These are phyloP conservation scores for Coemansia sp. DNA, from an alignment of 192 early-diverging fungal genomes.

Conservation along the genomic window DNA sequence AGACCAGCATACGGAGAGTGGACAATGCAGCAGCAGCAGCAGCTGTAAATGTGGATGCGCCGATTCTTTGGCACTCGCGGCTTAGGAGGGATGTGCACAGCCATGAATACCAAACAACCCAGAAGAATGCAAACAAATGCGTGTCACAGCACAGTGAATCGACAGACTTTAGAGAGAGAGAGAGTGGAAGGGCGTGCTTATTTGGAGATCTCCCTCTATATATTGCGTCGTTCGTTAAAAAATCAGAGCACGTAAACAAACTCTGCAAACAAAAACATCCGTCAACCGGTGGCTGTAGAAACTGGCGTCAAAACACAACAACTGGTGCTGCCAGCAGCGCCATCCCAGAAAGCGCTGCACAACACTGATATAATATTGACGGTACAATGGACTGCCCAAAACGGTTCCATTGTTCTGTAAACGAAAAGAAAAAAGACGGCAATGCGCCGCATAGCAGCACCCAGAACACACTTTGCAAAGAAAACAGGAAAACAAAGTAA, in stretches of 20 bases:
- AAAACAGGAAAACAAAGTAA: neutral
- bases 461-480: neutral
- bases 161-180: no score
- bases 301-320: neutral
- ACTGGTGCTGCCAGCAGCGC: conserved; percentile 1
- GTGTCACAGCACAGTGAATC: no score
- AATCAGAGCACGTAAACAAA: no score
- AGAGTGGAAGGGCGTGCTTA: no score
- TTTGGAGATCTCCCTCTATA: no score
- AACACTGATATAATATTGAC: neutral
- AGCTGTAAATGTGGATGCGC: neutral
- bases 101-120: neutral
- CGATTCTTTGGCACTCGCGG: neutral
- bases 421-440: neutral
- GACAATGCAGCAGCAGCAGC: neutral
- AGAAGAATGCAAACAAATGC: no score
- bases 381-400: neutral
- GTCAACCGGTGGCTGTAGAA: neutral
- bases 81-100: neutral
- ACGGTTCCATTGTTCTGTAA: neutral
- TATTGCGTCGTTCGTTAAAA: neutral
- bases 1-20: neutral
- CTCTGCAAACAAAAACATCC: no score
- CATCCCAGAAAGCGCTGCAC: conserved; percentile 10
- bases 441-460: conserved; percentile 4